These are phyloP conservation scores for Solanum pinnatisectum DNA, from an alignment of 257 asterid species.

Conservation along the genomic window DNA sequence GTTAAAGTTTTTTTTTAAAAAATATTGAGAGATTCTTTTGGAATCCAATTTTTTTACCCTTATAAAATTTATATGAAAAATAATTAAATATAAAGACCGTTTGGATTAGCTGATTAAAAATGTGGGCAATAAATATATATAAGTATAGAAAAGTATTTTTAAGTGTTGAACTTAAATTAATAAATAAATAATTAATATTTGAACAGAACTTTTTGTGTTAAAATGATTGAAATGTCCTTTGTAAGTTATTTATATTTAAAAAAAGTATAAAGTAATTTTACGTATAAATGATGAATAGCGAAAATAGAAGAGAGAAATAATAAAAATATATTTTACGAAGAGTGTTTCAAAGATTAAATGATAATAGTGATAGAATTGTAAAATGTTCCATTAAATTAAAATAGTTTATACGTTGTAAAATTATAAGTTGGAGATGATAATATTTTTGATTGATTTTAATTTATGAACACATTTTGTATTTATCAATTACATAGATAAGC, in stretches of 20 bases:
- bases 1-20: background rate
- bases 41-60: conserved; percentile 9
- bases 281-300: no score
- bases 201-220: background rate
- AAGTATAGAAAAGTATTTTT: background rate
- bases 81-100: background rate
- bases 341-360: background rate
- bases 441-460: background rate
- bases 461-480: background rate
- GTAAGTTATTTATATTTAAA: background rate
- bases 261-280: background rate
- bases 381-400: background rate
- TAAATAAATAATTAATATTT: background rate
- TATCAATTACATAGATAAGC: background rate
- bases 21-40: background rate
- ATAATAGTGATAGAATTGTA: background rate
- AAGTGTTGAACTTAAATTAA: background rate
- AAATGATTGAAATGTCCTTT: background rate
- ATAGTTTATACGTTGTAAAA: background rate
- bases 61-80: background rate
- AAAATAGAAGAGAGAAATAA: background rate
- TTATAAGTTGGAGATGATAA: background rate
- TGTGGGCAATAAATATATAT: background rate
- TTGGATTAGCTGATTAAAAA: background rate
- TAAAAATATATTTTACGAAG: background rate